Evolutionary conservation across 441 rosid species (phyloP).

Genomic region (Erodium trifolium): DNA sequence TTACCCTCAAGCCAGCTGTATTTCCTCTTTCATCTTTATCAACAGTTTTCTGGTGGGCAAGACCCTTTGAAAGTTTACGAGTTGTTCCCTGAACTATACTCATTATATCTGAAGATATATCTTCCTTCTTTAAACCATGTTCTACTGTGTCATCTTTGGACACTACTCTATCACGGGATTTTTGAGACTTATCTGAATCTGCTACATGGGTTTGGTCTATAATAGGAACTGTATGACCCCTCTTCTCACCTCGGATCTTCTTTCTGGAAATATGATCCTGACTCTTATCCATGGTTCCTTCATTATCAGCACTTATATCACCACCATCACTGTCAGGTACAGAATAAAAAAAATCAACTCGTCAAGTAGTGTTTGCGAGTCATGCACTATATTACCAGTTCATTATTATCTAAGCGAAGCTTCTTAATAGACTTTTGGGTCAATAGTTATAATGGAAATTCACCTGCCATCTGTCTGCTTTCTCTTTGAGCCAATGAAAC

Average conservation of each 20-base stretch:
- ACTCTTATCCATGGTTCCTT: conserved; percentile 29
- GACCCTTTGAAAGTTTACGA: conserved; percentile 32
- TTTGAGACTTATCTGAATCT: conserved; percentile 28
- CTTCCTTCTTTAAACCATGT: conserved; percentile 24
- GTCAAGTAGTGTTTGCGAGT: no score
- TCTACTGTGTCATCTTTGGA: conserved; percentile 24
- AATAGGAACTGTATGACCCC: conserved; percentile 29
- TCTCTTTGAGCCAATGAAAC: conserved; percentile 51
- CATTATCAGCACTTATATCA: conserved; percentile 32
- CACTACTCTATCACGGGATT: conserved; percentile 15
- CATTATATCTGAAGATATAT: conserved; percentile 49
- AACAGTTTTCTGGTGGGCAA: conserved; percentile 23
- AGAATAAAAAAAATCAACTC: conserved; percentile 8
- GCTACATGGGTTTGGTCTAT: conserved; percentile 29
- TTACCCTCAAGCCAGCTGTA: conserved; percentile 71
- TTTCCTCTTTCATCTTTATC: conserved; percentile 47
- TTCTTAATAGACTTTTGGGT: no score
- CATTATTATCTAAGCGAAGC: no score
- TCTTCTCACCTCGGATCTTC: conserved; percentile 39
- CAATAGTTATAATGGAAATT: conserved; percentile 12
- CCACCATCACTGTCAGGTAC: conserved; percentile 29
- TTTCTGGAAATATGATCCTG: conserved; percentile 31
- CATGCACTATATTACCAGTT: no score
- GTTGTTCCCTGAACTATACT: conserved; percentile 55
- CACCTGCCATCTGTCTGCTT: conserved; percentile 55